phyloP scores from a whole-genome alignment of 2,329 filamentous ascomycete species.

The Scedosporium apiospermum region DNA sequence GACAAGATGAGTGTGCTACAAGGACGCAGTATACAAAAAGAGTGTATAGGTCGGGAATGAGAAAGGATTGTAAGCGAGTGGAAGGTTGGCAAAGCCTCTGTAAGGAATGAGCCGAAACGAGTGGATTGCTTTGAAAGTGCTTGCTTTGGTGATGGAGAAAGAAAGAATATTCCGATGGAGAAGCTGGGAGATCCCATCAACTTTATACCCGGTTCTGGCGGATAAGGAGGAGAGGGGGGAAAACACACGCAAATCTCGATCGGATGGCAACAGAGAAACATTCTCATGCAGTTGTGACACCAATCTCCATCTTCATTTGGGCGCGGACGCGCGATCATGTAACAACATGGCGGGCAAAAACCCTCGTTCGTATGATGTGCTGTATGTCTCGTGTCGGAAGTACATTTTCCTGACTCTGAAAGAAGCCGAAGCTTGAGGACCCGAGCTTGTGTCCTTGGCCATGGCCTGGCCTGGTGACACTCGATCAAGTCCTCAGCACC shows the following conservation, averaged over 20 bases:
- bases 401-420: too few relatives aligned
- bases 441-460: too few relatives aligned
- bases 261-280: not conserved
- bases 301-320: not conserved
- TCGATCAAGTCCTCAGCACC: too few relatives aligned
- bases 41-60: not conserved
- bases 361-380: too few relatives aligned
- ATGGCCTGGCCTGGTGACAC: too few relatives aligned
- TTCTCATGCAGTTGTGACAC: not conserved
- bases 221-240: not conserved
- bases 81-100: not conserved
- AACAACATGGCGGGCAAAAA: too few relatives aligned
- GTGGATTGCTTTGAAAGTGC: not conserved
- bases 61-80: not conserved
- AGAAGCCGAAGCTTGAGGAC: too few relatives aligned
- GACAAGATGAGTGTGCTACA: not conserved
- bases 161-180: not conserved
- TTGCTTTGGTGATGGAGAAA: not conserved
- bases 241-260: not conserved
- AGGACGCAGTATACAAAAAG: not conserved
- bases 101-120: not conserved
- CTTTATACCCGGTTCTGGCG: not conserved
- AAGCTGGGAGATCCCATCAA: not conserved
- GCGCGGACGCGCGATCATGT: not conserved
- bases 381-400: too few relatives aligned